A percentile compares a stretch with the other conserved stretches of the same genome.
These are phyloP conservation scores for Obba rivulosa DNA, from an alignment of 768 basidiomycete species.

Conservation along the genomic window DNA sequence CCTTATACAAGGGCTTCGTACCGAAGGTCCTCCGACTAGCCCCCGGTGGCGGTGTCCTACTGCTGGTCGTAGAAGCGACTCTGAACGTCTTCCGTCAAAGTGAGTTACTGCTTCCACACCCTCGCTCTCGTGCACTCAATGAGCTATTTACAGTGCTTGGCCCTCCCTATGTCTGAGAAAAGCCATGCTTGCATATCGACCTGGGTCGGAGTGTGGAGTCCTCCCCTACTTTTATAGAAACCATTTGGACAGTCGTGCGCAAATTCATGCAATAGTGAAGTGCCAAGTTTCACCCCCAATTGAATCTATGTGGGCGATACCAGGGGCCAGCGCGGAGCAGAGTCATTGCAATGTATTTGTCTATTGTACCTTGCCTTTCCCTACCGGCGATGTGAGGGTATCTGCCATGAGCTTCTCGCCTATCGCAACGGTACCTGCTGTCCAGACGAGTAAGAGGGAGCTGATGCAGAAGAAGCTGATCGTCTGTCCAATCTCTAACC, in stretches of 20 bases:
- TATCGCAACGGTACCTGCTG: constrained; percentile 65
- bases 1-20: constrained; percentile 92
- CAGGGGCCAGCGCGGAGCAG: no score
- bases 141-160: constrained; percentile 15
- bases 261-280: no score
- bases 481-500: constrained; percentile 86
- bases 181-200: no score
- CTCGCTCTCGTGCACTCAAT: not conserved
- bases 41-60: constrained; percentile 89
- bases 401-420: constrained; percentile 66
- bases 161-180: constrained; percentile 20
- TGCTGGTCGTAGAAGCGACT: constrained; percentile 91
- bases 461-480: constrained; percentile 87
- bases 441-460: constrained; percentile 73
- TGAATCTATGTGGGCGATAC: not conserved
- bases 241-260: no score
- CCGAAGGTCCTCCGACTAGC: constrained; percentile 95
- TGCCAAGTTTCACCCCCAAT: no score
- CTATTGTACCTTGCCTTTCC: no score
- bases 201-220: no score
- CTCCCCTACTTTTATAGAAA: no score
- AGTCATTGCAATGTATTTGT: no score
- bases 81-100: constrained; percentile 71
- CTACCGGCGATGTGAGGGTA: not conserved
- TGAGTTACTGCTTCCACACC: constrained; percentile 20